Base-by-base conservation (phyloP, 176 grass and related monocot genomes). In the sorghum (Sorghum bicolor) region DNA sequence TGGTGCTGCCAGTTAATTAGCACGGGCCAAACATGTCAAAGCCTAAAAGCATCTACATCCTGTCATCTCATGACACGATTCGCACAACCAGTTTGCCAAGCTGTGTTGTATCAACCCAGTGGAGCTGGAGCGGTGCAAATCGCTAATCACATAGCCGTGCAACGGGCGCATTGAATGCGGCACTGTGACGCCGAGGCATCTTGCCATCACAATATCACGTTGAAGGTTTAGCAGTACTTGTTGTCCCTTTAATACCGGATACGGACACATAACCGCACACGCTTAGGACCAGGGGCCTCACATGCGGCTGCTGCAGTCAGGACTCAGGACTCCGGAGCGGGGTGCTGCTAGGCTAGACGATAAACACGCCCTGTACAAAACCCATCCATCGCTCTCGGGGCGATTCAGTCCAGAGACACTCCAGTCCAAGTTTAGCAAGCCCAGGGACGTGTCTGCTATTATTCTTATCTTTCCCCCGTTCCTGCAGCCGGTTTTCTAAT, bases 191-290 rank as follows among this genome's bases (percentile, higher is more conserved):
- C 34, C 26, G 44, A 84, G 26, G 45, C 12, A 37, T 80, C 68
- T 38, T 36, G 44, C 43, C 75, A 74, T 57, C 68, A 43, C 76
- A 48, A 74, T 80, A 74, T 57, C 68, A 43, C 76, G 39, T 79
- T 80, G 29, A 75, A 80, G 68, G 40, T 33, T 26, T 44, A 81
- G 8, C 10, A 48, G 39, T 77, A 66, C 65, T 60, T 7, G 70
- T 20, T 57, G 22, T 37, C 22, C 78, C 78, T 78, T 86, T 86
- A 90, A 79, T 67, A 22, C 9, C 25, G 20, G 84, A 87, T 90
- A 53, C 75, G 20, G 84, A 90, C 89, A 10, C 61, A 34, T 61
- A 83, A 83, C 84, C 25, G 39, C 84, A 17, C 79, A 38, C 31
- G 15, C 29, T 38, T 68, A 74, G 83, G 84, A 64, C 73, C 88